Conservation (phyloP, 2,329 filamentous ascomycete genomes). For the Diplodia scrobiculata region DNA sequence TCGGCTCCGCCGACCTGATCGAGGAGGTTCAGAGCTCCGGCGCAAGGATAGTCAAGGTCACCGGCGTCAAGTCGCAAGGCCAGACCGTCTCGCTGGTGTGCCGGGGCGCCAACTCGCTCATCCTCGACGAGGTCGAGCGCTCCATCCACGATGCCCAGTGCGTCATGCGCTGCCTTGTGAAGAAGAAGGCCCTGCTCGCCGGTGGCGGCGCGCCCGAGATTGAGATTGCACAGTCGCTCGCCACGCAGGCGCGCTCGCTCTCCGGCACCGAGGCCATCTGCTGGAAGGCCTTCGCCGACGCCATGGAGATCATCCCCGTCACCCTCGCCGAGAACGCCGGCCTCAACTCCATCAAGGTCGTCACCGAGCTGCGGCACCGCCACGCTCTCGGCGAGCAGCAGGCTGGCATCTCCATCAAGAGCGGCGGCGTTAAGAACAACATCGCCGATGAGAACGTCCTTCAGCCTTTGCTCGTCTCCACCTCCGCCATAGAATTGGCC, state of each 20-base stretch:
- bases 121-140: slow-evolving; percentile 95
- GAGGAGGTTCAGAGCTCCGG: slow-evolving; percentile 89
- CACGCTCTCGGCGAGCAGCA: slow-evolving; percentile 95
- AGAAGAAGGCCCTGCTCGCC: slow-evolving; percentile 98
- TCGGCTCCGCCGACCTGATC: slow-evolving; percentile 87
- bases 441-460: slow-evolving; percentile 96
- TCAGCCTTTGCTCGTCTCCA: slow-evolving; percentile 93
- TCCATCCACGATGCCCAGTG: slow-evolving; percentile 96
- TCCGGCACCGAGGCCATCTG: slow-evolving; percentile 94
- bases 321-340: slow-evolving; percentile 97
- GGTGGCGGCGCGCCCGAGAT: slow-evolving; percentile 96
- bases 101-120: slow-evolving; percentile 89
- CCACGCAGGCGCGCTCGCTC: slow-evolving; percentile 77
- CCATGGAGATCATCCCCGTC: slow-evolving; percentile 94
- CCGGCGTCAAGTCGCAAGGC: slow-evolving; percentile 79
- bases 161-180: slow-evolving; percentile 94
- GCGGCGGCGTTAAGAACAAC: slow-evolving; percentile 93
- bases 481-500: slow-evolving; percentile 93
- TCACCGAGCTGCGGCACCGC: slow-evolving; percentile 89
- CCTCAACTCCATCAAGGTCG: slow-evolving; percentile 97
- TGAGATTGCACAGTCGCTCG: slow-evolving; percentile 85
- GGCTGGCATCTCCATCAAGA: slow-evolving; percentile 97
- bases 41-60: slow-evolving; percentile 91
- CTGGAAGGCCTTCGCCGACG: slow-evolving; percentile 98
- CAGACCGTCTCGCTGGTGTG: slow-evolving; percentile 93